phyloP scores from a whole-genome alignment of 176 grass and related monocot species.

The Cocos nucifera region DNA sequence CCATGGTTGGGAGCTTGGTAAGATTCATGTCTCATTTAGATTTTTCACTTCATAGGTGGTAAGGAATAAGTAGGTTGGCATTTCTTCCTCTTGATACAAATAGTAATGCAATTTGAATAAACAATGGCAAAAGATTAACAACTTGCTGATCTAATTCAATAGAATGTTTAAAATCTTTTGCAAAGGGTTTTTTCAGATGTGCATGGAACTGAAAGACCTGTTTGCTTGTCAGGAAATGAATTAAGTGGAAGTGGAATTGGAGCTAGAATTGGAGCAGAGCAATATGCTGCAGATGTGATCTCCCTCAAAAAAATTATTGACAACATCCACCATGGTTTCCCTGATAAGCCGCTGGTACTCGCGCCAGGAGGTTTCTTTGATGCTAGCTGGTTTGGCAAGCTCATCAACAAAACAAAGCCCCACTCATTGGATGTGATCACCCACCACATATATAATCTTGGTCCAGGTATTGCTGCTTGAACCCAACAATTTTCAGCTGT shows the following conservation, averaged over 20 bases:
- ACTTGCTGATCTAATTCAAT: no score
- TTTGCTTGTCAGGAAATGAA: conserved; percentile 61
- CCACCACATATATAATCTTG: conserved; percentile 90
- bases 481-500: no score
- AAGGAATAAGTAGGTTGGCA: no score
- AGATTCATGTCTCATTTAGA: neutral
- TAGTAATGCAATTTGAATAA: no score
- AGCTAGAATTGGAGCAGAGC: conserved; percentile 33
- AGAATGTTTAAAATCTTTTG: no score
- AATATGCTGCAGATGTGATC: conserved; percentile 64
- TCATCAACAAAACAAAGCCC: conserved; percentile 60
- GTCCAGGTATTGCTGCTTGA: conserved; percentile 40
- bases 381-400: conserved; percentile 39
- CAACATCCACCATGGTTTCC: conserved; percentile 24
- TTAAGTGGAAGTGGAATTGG: conserved; percentile 63
- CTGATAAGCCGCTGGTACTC: conserved; percentile 56
- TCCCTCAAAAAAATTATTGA: conserved; percentile 44
- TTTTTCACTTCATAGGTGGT: no score
- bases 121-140: no score
- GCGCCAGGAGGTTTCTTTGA: conserved; percentile 91
- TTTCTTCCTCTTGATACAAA: no score
- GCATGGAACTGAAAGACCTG: neutral
- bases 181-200: no score
- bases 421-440: conserved; percentile 55
- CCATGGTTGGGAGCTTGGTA: conserved; percentile 94